These are phyloP conservation scores for Globisporangium radiosum DNA, from an alignment of 352 stramenopile species.

Conservation along the genomic window DNA sequence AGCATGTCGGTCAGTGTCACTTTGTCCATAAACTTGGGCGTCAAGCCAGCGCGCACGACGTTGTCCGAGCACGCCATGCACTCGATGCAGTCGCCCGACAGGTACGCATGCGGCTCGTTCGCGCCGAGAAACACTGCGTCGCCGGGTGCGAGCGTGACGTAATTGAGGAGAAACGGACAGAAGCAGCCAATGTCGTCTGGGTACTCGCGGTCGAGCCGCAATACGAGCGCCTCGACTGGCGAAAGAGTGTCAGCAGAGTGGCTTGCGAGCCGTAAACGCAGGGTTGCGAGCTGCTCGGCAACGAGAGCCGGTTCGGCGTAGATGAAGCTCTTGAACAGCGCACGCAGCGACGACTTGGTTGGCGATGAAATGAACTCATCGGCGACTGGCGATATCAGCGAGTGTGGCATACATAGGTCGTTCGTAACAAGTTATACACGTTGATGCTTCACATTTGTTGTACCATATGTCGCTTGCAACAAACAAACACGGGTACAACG, in stretches of 20 bases:
- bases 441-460: neutral
- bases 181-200: conserved; percentile 96
- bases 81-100: conserved; percentile 94
- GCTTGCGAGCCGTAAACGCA: conserved; percentile 75
- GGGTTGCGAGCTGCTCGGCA: conserved; percentile 51
- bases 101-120: conserved; percentile 99
- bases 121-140: conserved; percentile 97
- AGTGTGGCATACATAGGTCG: neutral
- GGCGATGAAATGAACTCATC: conserved; percentile 28
- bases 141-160: conserved; percentile 92
- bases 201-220: conserved; percentile 93
- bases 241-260: conserved; percentile 13
- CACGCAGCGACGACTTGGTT: conserved; percentile 38
- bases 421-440: neutral
- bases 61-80: conserved; percentile 99
- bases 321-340: conserved; percentile 77
- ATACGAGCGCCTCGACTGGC: conserved; percentile 72
- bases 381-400: conserved; percentile 16
- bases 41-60: conserved; percentile 97
- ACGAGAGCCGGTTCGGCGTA: conserved; percentile 69
- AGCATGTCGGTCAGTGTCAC: conserved; percentile 96
- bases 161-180: conserved; percentile 97
- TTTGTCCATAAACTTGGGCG: conserved; percentile 99
- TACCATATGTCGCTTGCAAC: neutral
- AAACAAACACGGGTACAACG: neutral